Base-by-base conservation (phyloP, 169 alveolate genomes). In the Cryptosporidium baileyi region DNA sequence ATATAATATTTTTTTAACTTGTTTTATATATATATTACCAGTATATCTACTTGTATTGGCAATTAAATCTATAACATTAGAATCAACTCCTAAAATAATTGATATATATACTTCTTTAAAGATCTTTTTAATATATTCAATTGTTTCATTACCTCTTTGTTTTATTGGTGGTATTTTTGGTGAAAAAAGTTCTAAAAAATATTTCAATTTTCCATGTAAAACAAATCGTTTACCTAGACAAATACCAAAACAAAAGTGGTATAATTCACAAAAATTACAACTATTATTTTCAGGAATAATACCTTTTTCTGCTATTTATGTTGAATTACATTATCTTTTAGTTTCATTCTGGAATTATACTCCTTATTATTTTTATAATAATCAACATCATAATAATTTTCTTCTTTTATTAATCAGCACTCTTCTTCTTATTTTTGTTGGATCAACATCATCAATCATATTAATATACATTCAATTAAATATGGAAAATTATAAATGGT, bases 181-280 rank as follows among this genome's bases (percentile, higher is more conserved):
- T 22, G 17, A 74, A 9, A 74, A 51, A 15, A 74, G 54, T 15
- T 51, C 85, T 38, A 40, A 57, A 22, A 74, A 51, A 13, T 24
- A 40, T 15, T 74, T 74, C 22, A 74, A 74, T 8, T 74, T 74
- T 41, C 85, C 85, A 38, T 74, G 85, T 28, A 74, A 74, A 30
- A 74, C 85, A 3, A 74, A 74, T 67, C 47, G 85, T 17, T 54
- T 74, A 11, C 85, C 85, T 13, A 74, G 85, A 34, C 85, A 74
- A 34, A 74, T 74, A 24, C 85, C 85, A 5, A 74, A 54, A 24
- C 85, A 74, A 74, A 74, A 74, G 15, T 74, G 85, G 85, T 74
- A 57, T 60, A 74, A 74, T 57, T 74, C 85, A 19, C 57, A 51
- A 57, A 74, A 54, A 28, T 28, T 74, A 24, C 85, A 74, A 54